These are phyloP conservation scores for Apiotrichum sp. DNA, from an alignment of 1,284 basidiomycete species.

Conservation along the genomic window DNA sequence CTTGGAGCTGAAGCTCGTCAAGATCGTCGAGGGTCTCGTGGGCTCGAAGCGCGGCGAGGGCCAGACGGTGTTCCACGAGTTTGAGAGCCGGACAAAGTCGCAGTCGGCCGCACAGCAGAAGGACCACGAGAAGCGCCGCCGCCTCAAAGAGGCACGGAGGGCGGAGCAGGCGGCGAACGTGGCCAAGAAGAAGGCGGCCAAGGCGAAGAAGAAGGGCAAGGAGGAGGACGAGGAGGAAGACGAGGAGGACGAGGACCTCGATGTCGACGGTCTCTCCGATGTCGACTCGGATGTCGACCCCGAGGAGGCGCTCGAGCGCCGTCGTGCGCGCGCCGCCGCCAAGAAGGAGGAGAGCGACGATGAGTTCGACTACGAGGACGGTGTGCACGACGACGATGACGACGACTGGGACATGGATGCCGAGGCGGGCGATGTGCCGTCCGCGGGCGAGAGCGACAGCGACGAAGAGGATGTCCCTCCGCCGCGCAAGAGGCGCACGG, in stretches of 20 bases:
- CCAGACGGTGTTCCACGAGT: constrained; percentile 82
- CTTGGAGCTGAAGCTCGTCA: constrained; percentile 86
- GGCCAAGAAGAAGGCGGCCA: constrained; percentile 57
- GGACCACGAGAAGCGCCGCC: constrained; percentile 68
- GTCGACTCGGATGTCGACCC: constrained; percentile 45
- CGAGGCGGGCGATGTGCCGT: constrained; percentile 50
- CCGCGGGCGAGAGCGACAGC: constrained; percentile 37
- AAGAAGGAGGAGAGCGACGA: constrained; percentile 26
- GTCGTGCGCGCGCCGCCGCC: constrained; percentile 23
- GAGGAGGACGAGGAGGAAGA: constrained; percentile 47
- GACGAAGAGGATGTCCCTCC: constrained; percentile 33
- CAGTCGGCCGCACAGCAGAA: constrained; percentile 62
- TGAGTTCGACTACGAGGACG: constrained; percentile 43
- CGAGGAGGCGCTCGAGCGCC: constrained; percentile 41
- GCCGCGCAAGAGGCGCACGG: constrained; percentile 10
- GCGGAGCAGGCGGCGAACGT: constrained; percentile 87
- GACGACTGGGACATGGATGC: constrained; percentile 47
- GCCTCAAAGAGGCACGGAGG: constrained; percentile 64
- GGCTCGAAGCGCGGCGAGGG: constrained; percentile 62
- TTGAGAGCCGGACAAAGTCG: constrained; percentile 67
- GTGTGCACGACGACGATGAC: constrained; percentile 49
- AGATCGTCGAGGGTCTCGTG: constrained; percentile 89
- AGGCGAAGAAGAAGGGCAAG: constrained; percentile 34
- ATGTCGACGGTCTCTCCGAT: constrained; percentile 42
- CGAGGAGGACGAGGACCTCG: constrained; percentile 36